Evolutionary conservation across 441 rosid species (phyloP), one percentile per base, ranked within the genome.

Genomic region (Mallotus japonicus): DNA sequence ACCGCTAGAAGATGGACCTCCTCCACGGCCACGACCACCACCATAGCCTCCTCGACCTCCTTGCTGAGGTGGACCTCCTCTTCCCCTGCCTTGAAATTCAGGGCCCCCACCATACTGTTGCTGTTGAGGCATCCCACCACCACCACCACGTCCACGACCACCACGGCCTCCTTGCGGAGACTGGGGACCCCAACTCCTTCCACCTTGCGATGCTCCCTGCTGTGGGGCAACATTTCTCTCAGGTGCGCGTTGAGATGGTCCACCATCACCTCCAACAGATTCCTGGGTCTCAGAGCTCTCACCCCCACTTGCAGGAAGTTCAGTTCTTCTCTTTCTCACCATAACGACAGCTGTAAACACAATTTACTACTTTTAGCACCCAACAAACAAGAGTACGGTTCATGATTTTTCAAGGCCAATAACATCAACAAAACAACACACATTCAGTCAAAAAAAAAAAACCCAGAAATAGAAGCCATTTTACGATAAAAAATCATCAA

Each of bases 271-370:
- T 19, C 40, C 40, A 37, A 37, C 40, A 37, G 40, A 37, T 51
- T 68, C 80, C n/a, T 73, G 76, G 50, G 81, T 15, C 37, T 34
- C 75, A 37, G 81, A 74, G 53, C 79, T 72, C 72, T 76, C 79
- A 20, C 92, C 89, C 28, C 80, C 87, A 78, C 82, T 74, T 15
- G 86, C 68, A 70, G 85, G 74, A 75, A 53, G 81, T 19, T 85
- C 92, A 12, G 86, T 81, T 81, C 92, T 89, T 79, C 73, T 92
- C 93, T 92, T 94, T 79, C 92, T 85, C 77, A 79, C 92, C 97
- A 92, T 94, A 44, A 59, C 53, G 72, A 19, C 0, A 8, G 1
- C 81, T 67, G 72, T 14, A 57, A 17, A 28, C 10, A 32, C 6
- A 28, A 42, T 0, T 3, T 17, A 40, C 3, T 34, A 22, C 19